phyloP scores from a whole-genome alignment of 2,329 filamentous ascomycete species.

The Bipolaris zeicola region DNA sequence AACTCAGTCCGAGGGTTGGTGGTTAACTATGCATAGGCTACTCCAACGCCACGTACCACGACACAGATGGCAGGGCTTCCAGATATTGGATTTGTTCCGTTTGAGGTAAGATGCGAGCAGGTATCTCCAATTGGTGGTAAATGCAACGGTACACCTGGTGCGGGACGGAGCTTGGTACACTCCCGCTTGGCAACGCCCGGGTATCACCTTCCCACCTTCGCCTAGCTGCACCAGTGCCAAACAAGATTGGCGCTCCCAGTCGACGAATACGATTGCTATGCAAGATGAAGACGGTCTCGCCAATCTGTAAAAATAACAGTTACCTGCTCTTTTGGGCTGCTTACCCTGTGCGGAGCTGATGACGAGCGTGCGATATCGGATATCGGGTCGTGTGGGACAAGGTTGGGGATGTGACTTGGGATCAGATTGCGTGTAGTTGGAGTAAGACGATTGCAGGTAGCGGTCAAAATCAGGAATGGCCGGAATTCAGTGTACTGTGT shows the following conservation, averaged over 20 bases:
- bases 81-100: background rate
- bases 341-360: background rate
- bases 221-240: constrained; percentile 22
- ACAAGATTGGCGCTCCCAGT: constrained; percentile 15
- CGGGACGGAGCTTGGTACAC: constrained; percentile 5
- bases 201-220: constrained; percentile 40
- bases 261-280: constrained; percentile 23
- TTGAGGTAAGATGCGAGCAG: background rate
- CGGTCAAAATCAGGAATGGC: background rate
- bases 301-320: constrained; percentile 14
- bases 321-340: constrained; percentile 22
- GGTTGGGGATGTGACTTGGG: background rate
- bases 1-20: background rate
- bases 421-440: background rate
- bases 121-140: constrained; percentile 9
- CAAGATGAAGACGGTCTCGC: constrained; percentile 23
- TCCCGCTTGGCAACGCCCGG: constrained; percentile 25
- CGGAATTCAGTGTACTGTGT: no score
- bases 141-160: constrained; percentile 4
- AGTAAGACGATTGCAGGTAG: no score
- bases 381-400: constrained; percentile 21
- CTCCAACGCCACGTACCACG: background rate
- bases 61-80: background rate
- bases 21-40: background rate
- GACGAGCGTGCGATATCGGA: constrained; percentile 28